Evolutionary conservation across 345 rosid genomes (phyloP).

Genomic region (Rhodamnia rubescens): DNA sequence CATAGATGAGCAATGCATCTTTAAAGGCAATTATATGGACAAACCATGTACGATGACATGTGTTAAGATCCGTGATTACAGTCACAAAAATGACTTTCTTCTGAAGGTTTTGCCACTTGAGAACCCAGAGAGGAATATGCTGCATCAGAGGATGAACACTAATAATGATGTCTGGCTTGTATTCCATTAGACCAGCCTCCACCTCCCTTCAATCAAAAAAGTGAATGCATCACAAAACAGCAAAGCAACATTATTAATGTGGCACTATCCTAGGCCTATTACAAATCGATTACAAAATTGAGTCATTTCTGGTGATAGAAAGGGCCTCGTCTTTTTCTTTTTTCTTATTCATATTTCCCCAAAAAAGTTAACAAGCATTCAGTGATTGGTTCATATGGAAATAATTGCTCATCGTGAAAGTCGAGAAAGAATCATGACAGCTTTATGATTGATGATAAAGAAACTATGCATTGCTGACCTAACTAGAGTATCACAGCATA

Average conservation of each 20-base stretch:
- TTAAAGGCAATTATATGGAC: neutral
- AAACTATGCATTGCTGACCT: neutral
- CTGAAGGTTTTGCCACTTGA: conserved; percentile 92
- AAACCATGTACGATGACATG: conserved; percentile 93
- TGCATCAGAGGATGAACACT: conserved; percentile 99
- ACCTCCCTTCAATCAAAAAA: conserved; percentile 50
- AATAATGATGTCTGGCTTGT: conserved; percentile 87
- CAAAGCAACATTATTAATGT: neutral
- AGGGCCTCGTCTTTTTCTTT: neutral
- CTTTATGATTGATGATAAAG: neutral
- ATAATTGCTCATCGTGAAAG: neutral
- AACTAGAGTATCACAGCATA: neutral
- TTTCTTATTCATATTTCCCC: neutral
- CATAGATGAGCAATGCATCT: neutral
- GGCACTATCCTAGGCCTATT: neutral
- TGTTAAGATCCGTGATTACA: conserved; percentile 85
- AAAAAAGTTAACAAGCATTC: neutral
- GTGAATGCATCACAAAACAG: neutral
- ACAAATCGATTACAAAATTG: neutral
- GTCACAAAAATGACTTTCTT: conserved; percentile 89
- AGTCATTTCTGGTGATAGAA: neutral
- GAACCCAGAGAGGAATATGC: conserved; percentile 90
- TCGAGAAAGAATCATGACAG: neutral
- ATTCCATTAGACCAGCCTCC: conserved; percentile 93
- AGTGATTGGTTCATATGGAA: neutral